Base-by-base conservation (phyloP, 129 eudicot genomes). In the Ambrosia trifida region DNA sequence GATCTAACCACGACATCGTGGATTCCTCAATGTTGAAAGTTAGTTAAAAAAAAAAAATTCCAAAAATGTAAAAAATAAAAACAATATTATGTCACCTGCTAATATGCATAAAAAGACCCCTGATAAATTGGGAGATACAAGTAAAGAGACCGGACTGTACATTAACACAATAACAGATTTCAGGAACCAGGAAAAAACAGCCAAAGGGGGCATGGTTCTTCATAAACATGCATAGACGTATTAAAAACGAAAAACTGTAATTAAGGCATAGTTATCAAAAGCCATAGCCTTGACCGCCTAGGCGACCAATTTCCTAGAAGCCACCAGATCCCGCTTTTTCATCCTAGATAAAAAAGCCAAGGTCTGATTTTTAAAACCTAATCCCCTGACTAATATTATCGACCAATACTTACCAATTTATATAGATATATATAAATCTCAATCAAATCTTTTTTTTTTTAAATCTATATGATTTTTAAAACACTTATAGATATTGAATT, bases 121-220 rank as follows among this genome's bases (percentile, higher is more conserved):
- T 57, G 38, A 30, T 10, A 57, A 28, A 57, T 11, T 28, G 36
- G 40, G 38, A 10, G 6, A 57, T 11, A 28, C 7, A 30, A 28
- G 65, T 61, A 61, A 33, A 61, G 45, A 61, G 45, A 14, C 45
- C 3, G 13, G 28, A 61, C n/a, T 4, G 45, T 33, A 61, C 19
- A 11, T 59, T 31, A 59, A 59, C 66, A 60, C 44, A 60, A 6
- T 60, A 14, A 60, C 24, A 60, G 46, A 33, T 35, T 4, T 62
- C 67, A 62, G n/a, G 30, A 36, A 14, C 45, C 46, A 62, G 9
- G 24, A 62, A 62, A 33, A 14, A 62, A 62, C 41, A 11, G 13
- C 12, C 28, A 35, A 33, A 61, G 6, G 67, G 1, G 1, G 32
- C 59, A 53, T 4, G 1, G 30, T 7, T 53, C 30, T 53, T 18